Evolutionary conservation across 164 flowering plant genomes (phyloP).

Genomic region (Kingdonia uniflora): DNA sequence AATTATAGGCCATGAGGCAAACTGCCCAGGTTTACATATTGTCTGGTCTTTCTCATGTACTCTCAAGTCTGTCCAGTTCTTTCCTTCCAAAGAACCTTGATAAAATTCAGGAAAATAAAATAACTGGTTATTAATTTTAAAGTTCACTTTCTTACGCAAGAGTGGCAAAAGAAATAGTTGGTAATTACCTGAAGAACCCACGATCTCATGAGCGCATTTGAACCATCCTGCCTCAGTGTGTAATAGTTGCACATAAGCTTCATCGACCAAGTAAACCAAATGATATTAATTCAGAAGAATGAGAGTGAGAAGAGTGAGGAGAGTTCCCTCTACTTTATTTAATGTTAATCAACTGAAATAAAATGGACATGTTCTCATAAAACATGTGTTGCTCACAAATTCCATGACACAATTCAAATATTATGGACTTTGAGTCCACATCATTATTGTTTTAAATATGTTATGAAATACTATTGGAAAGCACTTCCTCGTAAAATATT

Average conservation of each 20-base stretch:
- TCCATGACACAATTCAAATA: too few relatives aligned
- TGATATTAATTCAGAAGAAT: too few relatives aligned
- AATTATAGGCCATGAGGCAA: constrained; percentile 74
- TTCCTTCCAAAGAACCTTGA: constrained; percentile 82
- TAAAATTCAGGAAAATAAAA: too few relatives aligned
- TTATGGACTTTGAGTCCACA: too few relatives aligned
- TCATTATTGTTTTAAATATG: too few relatives aligned
- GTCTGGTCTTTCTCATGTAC: constrained; percentile 78
- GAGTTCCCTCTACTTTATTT: too few relatives aligned
- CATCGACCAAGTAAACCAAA: constrained; percentile 8
- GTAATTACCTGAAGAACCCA: constrained; percentile 77
- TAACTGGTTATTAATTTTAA: background rate
- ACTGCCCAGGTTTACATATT: constrained; percentile 81
- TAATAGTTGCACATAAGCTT: constrained; percentile 98
- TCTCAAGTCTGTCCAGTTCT: constrained; percentile 64
- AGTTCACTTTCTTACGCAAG: background rate
- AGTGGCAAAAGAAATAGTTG: background rate
- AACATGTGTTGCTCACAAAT: too few relatives aligned
- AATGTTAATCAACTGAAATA: too few relatives aligned
- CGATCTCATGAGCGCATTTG: constrained; percentile 55
- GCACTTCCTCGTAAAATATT: too few relatives aligned
- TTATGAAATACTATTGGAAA: too few relatives aligned
- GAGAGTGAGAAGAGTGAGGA: too few relatives aligned
- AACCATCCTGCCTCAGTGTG: constrained; percentile 90
- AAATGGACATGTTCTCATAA: too few relatives aligned